phyloP scores from a whole-genome alignment of 2,329 filamentous ascomycete genomes.

The Colletotrichum noveboracense region DNA sequence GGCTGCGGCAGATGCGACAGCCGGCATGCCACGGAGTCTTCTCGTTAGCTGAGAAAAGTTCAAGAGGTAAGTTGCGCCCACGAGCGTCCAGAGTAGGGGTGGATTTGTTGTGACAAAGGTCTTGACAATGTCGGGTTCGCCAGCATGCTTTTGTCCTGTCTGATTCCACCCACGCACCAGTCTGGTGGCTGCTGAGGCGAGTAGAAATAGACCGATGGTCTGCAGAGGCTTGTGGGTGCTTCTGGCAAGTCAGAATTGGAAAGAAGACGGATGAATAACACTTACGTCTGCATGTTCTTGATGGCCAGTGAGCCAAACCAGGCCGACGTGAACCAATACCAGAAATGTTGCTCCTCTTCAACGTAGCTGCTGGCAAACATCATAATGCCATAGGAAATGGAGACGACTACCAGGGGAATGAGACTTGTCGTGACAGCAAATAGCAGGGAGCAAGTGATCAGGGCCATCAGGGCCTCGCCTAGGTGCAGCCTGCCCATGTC shows the following conservation, averaged over 20 bases:
- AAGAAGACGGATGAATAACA: background rate
- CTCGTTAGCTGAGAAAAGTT: slow-evolving; percentile 52
- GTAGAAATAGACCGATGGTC: slow-evolving; percentile 39
- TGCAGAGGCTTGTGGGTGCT: background rate
- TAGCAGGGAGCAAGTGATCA: slow-evolving; percentile 8
- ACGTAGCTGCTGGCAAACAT: slow-evolving; percentile 99
- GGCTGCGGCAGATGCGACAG: slow-evolving; percentile 43
- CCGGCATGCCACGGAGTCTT: slow-evolving; percentile 46
- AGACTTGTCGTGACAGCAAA: slow-evolving; percentile 27
- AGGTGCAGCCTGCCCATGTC: slow-evolving; percentile 67
- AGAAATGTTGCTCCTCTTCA: slow-evolving; percentile 98
- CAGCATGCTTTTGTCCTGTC: slow-evolving; percentile 94
- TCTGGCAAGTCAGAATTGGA: background rate
- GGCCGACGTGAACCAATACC: slow-evolving; percentile 86
- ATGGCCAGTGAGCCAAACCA: slow-evolving; percentile 67
- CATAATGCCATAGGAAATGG: slow-evolving; percentile 75
- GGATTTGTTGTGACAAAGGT: slow-evolving; percentile 69
- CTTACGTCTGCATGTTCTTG: slow-evolving; percentile 48
- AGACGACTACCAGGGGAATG: slow-evolving; percentile 54
- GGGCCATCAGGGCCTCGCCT: slow-evolving; percentile 44
- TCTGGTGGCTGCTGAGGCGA: slow-evolving; percentile 62
- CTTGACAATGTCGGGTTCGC: slow-evolving; percentile 86
- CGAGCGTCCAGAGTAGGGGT: slow-evolving; percentile 74
- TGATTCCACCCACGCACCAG: slow-evolving; percentile 88
- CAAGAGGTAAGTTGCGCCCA: slow-evolving; percentile 72